Evolutionary conservation across 768 basidiomycete species (phyloP).

Genomic region (Naganishia onofrii): DNA sequence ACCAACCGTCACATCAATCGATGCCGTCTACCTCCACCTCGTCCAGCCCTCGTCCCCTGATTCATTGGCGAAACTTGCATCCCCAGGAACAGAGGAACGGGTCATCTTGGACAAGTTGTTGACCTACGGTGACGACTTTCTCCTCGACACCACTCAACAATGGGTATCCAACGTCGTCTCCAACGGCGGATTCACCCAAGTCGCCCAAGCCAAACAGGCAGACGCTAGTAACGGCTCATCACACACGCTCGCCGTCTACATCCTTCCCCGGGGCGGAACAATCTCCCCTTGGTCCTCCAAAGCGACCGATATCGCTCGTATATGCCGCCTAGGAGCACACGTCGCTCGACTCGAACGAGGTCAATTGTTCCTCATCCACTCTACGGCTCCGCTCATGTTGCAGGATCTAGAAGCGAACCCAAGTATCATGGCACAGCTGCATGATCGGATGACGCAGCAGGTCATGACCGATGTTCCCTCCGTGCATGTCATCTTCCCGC

Average conservation of each 20-base stretch:
- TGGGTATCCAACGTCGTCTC: conserved; percentile 52
- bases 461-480: conserved; percentile 63
- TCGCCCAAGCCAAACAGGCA: conserved; percentile 49
- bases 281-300: conserved; percentile 99
- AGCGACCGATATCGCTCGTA: conserved; percentile 86
- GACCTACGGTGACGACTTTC: conserved; percentile 73
- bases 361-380: conserved; percentile 63
- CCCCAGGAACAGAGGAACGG: conserved; percentile 56
- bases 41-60: conserved; percentile 62
- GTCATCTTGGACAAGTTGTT: conserved; percentile 68
- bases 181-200: conserved; percentile 47
- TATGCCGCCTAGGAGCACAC: conserved; percentile 73
- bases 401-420: conserved; percentile 56
- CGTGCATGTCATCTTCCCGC: conserved; percentile 56
- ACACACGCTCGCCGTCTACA: conserved; percentile 61
- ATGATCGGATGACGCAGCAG: conserved; percentile 97
- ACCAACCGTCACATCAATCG: conserved; percentile 62
- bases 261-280: conserved; percentile 80
- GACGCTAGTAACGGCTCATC: conserved; percentile 43
- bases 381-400: conserved; percentile 54
- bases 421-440: conserved; percentile 66
- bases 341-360: conserved; percentile 86
- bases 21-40: conserved; percentile 82
- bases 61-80: conserved; percentile 58
- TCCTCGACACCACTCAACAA: conserved; percentile 38